Conservation (phyloP, 805 yeast species). For the Candida silvicultrix region DNA sequence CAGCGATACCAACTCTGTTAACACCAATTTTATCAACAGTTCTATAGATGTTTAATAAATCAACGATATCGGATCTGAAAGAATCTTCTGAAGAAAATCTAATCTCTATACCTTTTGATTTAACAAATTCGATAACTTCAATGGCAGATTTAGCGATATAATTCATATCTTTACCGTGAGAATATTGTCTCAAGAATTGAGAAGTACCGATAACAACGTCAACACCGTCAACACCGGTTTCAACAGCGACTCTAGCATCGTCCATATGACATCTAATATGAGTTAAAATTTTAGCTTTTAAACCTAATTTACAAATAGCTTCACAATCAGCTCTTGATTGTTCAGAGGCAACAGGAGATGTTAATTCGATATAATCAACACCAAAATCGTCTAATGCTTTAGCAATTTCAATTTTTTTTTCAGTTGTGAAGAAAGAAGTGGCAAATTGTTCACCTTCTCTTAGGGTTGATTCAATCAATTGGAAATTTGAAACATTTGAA, state of each 20-base stretch:
- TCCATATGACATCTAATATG: conserved; percentile 99
- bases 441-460: conserved; percentile 99
- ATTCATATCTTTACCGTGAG: conserved; percentile 98
- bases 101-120: conserved; percentile 93
- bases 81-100: conserved; percentile 97
- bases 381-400: conserved; percentile 96
- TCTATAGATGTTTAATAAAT: conserved; percentile 88
- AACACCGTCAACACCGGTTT: conserved; percentile 98
- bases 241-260: conserved; percentile 95
- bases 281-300: conserved; percentile 91
- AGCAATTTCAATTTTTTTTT: conserved; percentile 94
- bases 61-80: conserved; percentile 94
- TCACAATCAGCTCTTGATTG: conserved; percentile 92
- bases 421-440: conserved; percentile 91
- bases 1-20: conserved; percentile 98
- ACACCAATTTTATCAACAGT: conserved; percentile 97
- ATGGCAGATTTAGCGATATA: conserved; percentile 94
- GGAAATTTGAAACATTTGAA: conserved; percentile 84
- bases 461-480: conserved; percentile 89
- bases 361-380: conserved; percentile 94
- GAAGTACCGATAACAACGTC: conserved; percentile 98
- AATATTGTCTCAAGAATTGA: conserved; percentile 86
- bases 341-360: conserved; percentile 97
- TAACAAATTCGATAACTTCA: conserved; percentile 96
- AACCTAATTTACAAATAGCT: conserved; percentile 95